Evolutionary conservation across 2,329 filamentous ascomycete species (phyloP), one percentile per base, ranked within the genome.

Genomic region (Neonectria ditissima): DNA sequence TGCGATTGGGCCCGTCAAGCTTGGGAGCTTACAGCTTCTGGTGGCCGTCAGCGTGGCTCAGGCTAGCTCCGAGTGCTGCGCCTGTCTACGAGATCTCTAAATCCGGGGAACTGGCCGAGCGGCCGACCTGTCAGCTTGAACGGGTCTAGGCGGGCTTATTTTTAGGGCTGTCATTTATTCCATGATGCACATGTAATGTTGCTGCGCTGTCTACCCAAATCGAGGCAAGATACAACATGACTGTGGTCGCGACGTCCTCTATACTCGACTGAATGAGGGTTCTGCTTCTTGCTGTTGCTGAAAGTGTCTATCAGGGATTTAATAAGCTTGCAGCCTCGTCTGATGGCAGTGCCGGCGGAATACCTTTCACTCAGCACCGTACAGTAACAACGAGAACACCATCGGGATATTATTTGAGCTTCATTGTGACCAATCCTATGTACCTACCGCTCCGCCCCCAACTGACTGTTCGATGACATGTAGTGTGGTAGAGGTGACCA

Each of bases 1-100:
- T 45, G 20, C 47, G n/a, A 60, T 55, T 55, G 44, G 45, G 16
- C 22, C 34, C 4, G 30, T 44, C 16, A 11, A 18, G 28, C 32
- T n/a, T n/a, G 20, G 37, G 30, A 24, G 53, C 59, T 62, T 53
- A 62, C 54, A 37, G 18, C 37, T 43, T 32, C 14, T 50, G 28
- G 54, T 34, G 39, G 11, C 48, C 32, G 59, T 62, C 52, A 62
- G 59, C 59, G 54, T 54, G 59, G 54, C 59, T 48, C 43, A 30
- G 53, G n/a, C 59, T 62, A 58, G 54, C 30, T 54, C 54, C 54
- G 58, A 58, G 10, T 37, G 59, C 59, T 62, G 59, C 54, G 59
- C 59, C 54, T 24, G 34, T 28, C 39, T 10, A 2, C 47, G 10
- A 16, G 50, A 58, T 63, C 55, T 63, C 43, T 52, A 28, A 54